Conservation (phyloP, 805 yeast genomes). For the Myxozyma vanderwaltii region DNA sequence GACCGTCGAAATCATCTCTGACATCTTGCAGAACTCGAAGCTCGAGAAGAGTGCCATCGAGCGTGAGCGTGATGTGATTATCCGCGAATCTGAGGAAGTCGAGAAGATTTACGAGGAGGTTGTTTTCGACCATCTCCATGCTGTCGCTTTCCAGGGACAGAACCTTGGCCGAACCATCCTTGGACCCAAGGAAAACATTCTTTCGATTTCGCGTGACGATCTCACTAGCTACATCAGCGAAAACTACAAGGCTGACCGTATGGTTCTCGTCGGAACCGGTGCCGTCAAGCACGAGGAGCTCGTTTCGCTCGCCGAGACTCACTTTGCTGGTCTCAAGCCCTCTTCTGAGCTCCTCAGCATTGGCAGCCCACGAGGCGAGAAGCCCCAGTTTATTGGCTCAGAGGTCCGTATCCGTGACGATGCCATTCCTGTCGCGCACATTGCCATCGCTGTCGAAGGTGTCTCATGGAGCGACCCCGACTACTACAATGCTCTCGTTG, state of each 20-base stretch:
- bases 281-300: conserved; percentile 85
- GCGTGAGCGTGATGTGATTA: conserved; percentile 93
- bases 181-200: conserved; percentile 90
- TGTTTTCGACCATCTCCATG: conserved; percentile 93
- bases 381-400: conserved; percentile 81
- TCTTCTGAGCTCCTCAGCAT: conserved; percentile 62
- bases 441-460: conserved; percentile 96
- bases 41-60: conserved; percentile 84
- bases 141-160: conserved; percentile 85
- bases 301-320: conserved; percentile 70
- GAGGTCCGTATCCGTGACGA: conserved; percentile 83
- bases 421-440: conserved; percentile 82
- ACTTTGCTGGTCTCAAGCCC: conserved; percentile 57
- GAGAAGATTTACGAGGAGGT: conserved; percentile 99
- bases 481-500: conserved; percentile 90
- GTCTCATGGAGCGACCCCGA: conserved; percentile 97
- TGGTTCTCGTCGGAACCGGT: conserved; percentile 97
- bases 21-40: conserved; percentile 82
- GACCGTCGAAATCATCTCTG: conserved; percentile 85
- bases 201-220: conserved; percentile 74
- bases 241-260: conserved; percentile 93
- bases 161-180: conserved; percentile 94
- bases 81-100: conserved; percentile 96
- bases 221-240: conserved; percentile 75
- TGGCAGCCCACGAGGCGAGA: conserved; percentile 70